These are phyloP conservation scores for Hypoxylon subgilvum DNA, from an alignment of 495 filamentous ascomycete species.

Conservation along the genomic window DNA sequence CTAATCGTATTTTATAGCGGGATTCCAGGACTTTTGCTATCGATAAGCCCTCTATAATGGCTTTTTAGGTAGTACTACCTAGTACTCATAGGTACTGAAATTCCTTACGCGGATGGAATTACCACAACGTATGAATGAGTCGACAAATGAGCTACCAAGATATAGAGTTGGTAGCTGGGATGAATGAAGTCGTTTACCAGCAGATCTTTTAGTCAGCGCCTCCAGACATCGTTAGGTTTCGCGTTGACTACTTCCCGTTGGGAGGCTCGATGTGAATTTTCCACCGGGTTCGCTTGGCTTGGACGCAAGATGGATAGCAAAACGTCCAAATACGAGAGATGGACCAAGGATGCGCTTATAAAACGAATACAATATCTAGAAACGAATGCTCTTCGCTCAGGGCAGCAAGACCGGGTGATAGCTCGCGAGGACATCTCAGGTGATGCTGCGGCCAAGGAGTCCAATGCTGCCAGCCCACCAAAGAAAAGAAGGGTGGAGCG, in stretches of 20 bases:
- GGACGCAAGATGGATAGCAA: constrained; percentile 40
- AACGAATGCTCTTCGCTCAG: constrained; percentile 54
- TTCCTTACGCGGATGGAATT: too few species aligned
- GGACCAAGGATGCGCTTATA: constrained; percentile 71
- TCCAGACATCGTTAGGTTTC: constrained; percentile 13
- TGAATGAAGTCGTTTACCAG: constrained; percentile 31
- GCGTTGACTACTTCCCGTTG: constrained; percentile 8
- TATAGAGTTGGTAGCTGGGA: constrained; percentile 1
- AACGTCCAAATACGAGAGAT: constrained; percentile 49
- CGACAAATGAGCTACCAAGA: not conserved
- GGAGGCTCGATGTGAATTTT: constrained; percentile 26
- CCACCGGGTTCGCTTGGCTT: constrained; percentile 9
- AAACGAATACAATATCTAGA: constrained; percentile 70
- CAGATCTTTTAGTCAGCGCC: constrained; percentile 29
- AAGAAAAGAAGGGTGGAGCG: constrained; percentile 51
- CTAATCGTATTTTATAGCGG: constrained; percentile 11
- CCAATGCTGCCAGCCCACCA: constrained; percentile 14
- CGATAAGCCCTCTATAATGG: constrained; percentile 20
- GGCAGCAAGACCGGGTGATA: constrained; percentile 41
- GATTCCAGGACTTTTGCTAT: constrained; percentile 19
- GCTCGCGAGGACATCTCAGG: constrained; percentile 1
- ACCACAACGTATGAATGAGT: too few species aligned
- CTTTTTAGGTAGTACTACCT: too few species aligned
- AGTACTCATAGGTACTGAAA: too few species aligned
- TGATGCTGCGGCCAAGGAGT: constrained; percentile 3